phyloP scores from a whole-genome alignment of 305 asterid species.

The Ilex paraguariensis region DNA sequence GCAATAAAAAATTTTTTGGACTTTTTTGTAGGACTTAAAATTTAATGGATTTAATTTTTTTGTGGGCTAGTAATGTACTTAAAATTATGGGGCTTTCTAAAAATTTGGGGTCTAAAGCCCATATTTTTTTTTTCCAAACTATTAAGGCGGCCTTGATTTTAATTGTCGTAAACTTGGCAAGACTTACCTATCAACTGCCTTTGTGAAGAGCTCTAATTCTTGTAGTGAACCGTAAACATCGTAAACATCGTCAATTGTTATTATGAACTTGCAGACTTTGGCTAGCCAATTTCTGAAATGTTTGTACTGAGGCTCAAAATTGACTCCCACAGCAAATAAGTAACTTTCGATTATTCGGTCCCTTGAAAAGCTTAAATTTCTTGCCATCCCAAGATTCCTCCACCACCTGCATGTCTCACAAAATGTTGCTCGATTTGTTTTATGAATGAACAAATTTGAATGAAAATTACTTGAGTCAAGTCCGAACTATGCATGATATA shows the following conservation, averaged over 20 bases:
- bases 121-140: no score
- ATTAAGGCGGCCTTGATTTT: no score
- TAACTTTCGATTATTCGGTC: conserved; percentile 61
- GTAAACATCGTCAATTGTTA: conserved; percentile 25
- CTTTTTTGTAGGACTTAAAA: no score
- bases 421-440: neutral
- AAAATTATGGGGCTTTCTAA: no score
- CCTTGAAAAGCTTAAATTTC: conserved; percentile 45
- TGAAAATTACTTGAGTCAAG: no score
- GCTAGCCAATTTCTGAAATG: conserved; percentile 53
- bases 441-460: no score
- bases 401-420: conserved; percentile 43
- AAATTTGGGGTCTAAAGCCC: no score
- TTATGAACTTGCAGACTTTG: conserved; percentile 37
- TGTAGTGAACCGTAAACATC: conserved; percentile 33
- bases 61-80: no score
- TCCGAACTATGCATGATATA: no score
- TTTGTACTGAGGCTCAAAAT: conserved; percentile 44
- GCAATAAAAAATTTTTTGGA: no score
- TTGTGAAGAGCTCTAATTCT: conserved; percentile 45
- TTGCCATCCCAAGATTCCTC: conserved; percentile 32
- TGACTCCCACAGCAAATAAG: conserved; percentile 60
- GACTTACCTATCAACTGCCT: conserved; percentile 40
- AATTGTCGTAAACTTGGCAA: no score
- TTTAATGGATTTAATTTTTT: no score